These are phyloP conservation scores for Aphanomyces stellatus DNA, from an alignment of 352 stramenopile species.

Conservation along the genomic window DNA sequence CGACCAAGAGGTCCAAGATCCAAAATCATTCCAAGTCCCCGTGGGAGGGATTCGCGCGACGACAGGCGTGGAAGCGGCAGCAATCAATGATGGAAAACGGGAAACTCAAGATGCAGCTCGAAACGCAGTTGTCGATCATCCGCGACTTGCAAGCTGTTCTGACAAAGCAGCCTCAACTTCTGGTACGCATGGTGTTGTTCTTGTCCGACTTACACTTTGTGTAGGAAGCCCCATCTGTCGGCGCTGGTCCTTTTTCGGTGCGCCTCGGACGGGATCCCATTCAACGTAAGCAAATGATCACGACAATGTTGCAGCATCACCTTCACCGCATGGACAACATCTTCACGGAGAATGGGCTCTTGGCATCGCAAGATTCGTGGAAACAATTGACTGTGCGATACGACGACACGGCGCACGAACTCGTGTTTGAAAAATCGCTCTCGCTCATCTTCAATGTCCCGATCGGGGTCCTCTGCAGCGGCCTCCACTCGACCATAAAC, in stretches of 20 bases:
- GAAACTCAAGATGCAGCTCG: neutral
- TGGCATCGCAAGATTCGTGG: constrained; percentile 2
- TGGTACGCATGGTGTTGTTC: neutral
- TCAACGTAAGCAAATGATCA: neutral
- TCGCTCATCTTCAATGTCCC: constrained; percentile 4
- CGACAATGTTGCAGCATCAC: neutral
- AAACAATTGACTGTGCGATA: constrained; percentile 7
- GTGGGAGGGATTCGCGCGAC: constrained; percentile 13
- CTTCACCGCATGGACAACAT: neutral
- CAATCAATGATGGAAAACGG: constrained; percentile 4
- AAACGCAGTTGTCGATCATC: constrained; percentile 10
- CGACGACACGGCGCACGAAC: neutral
- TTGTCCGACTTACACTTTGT: neutral
- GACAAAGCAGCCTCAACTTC: neutral
- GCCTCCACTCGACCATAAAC: neutral
- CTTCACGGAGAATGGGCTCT: neutral
- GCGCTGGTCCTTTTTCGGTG: neutral
- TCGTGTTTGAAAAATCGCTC: constrained; percentile 5
- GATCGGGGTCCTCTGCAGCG: neutral
- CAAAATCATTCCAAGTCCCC: neutral
- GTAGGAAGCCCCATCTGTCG: neutral
- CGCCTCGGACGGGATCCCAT: neutral
- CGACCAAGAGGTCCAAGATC: constrained; percentile 3
- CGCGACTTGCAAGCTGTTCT: neutral
- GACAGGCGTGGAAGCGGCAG: constrained; percentile 8